Evolutionary conservation across 768 basidiomycete species (phyloP).

Genomic region (Suillus tomentosus): DNA sequence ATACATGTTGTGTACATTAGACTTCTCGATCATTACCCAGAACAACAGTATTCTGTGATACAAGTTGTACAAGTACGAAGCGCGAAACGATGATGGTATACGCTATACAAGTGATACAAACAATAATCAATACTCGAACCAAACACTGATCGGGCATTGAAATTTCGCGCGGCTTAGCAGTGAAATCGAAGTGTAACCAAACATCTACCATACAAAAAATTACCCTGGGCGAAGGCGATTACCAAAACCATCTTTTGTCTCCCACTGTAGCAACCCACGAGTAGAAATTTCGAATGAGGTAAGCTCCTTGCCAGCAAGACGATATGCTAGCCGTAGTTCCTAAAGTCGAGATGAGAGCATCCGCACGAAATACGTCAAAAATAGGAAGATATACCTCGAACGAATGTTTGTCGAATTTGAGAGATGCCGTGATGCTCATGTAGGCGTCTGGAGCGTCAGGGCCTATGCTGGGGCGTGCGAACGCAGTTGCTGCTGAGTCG

Average conservation of each 20-base stretch:
- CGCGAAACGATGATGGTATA: conserved; percentile 5
- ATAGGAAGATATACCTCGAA: conserved; percentile 44
- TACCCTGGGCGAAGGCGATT: neutral
- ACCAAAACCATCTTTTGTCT: neutral
- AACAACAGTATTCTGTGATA: neutral
- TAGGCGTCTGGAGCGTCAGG: conserved; percentile 32
- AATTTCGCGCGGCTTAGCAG: too few relatives aligned
- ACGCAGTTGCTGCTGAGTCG: conserved; percentile 28
- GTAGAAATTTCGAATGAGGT: conserved; percentile 40
- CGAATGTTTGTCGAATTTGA: conserved; percentile 44
- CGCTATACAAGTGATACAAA: neutral
- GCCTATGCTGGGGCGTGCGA: conserved; percentile 14
- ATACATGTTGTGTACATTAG: neutral
- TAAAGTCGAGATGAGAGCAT: conserved; percentile 22
- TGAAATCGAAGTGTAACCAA: too few relatives aligned
- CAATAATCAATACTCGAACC: neutral
- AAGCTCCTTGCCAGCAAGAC: conserved; percentile 45
- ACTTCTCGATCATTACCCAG: neutral
- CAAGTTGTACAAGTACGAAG: neutral
- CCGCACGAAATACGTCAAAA: neutral
- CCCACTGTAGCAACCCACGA: conserved; percentile 18
- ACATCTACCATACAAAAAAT: neutral
- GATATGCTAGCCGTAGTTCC: conserved; percentile 54
- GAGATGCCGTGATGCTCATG: conserved; percentile 39
- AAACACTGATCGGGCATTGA: too few relatives aligned